These are phyloP conservation scores for Anthracocystis walkeri DNA, from an alignment of 1,284 basidiomycete genomes.

Conservation along the genomic window DNA sequence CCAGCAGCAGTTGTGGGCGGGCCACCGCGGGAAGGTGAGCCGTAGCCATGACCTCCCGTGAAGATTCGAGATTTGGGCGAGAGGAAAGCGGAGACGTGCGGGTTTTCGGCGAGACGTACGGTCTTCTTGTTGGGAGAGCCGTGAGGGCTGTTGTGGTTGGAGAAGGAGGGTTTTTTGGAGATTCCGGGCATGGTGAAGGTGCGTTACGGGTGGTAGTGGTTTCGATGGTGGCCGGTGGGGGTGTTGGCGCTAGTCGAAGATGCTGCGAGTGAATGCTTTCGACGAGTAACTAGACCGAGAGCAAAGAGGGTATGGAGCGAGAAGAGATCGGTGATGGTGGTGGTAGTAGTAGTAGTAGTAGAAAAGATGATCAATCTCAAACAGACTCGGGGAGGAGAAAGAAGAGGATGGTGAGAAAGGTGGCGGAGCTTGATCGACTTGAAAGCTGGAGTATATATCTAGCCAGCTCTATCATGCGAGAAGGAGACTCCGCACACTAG, in stretches of 20 bases:
- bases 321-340: background rate
- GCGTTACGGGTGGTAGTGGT: too few species aligned
- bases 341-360: constrained; percentile 4
- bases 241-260: too few species aligned
- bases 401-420: background rate
- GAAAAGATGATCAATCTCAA: background rate
- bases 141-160: constrained; percentile 12
- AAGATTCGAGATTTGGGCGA: constrained; percentile 57
- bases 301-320: too few species aligned
- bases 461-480: background rate
- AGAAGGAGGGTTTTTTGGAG: constrained; percentile 33
- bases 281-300: too few species aligned
- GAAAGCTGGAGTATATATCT: constrained; percentile 8
- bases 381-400: background rate
- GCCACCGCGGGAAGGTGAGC: constrained; percentile 8
- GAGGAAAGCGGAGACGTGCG: constrained; percentile 55
- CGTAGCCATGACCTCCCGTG: constrained; percentile 40
- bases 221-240: too few species aligned
- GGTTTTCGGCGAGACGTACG: constrained; percentile 41
- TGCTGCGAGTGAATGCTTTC: too few species aligned
- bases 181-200: constrained; percentile 30
- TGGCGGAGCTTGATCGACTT: constrained; percentile 12
- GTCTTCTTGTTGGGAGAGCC: constrained; percentile 35
- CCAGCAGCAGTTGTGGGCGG: constrained; percentile 7
- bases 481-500: constrained; percentile 1